Base-by-base conservation (phyloP, 1,284 basidiomycete genomes). In the Ustilago crameri region DNA sequence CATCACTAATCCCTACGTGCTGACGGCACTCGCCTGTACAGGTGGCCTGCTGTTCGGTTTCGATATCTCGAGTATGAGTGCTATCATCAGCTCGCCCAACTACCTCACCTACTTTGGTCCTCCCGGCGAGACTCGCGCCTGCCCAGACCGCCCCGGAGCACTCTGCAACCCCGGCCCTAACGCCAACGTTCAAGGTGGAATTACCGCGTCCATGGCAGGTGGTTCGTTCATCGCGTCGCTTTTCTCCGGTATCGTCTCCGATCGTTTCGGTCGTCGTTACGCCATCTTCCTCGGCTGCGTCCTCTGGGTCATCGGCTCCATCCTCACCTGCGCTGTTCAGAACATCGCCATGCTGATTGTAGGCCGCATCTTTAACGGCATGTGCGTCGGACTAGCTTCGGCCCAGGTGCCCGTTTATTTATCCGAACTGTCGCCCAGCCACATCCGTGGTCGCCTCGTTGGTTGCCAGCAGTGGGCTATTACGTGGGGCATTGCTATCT, bases 301-400 rank as follows among this genome's bases (percentile, higher is more conserved):
- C 42, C 74, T 85, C 37, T 86, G 85, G 80, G 86, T 88, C 22
- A 60, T 89, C 34, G 88, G 89, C 4, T 88, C 88, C 20, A 83
- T 84, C 4, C 62, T 85, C 4, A 84, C 85, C 67, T 87, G 87
- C 0, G 87, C 84, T 8, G 87, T 88, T 0, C 81, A 82, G 56
- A 88, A 86, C 75, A 86, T 88, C 78, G 86, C 86, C 51, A 87
- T 87, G 84, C 89, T 90, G 87, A 84, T 88, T 30, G 87, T 86
- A 10, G 89, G 89, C 4, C 85, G 89, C 3, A 89, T 89, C 85
- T 87, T 89, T 59, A 88, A 88, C 9, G 84, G 84, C 27, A 75
- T 86, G 62, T 84, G 84, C 22, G 86, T 86, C 55, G 88, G 88
- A 3, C 86, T 87, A 72, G 84, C 88, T 51, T 85, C 87, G 0